Evolutionary conservation across 441 rosid genomes (phyloP), one percentile per base, ranked within the genome.

Genomic region (Aquilaria agallochum): DNA sequence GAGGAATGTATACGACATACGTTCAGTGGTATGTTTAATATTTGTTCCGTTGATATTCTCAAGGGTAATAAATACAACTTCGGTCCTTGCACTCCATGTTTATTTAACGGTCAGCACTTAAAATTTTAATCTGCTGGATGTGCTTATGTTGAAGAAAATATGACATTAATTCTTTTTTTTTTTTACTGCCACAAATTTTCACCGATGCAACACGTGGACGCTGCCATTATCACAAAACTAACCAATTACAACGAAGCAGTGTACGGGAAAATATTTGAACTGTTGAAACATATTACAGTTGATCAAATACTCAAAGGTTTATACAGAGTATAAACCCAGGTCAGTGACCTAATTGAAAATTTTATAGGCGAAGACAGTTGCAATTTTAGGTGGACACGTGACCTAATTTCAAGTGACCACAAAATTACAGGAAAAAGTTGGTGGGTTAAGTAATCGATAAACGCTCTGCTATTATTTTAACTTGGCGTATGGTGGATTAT

Each of bases 391-490:
- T 61, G 60, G 53, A 68, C 65, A 53, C 59, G 36, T 68, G 56
- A 69, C 75, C 71, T 70, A 69, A 68, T 61, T 59, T 2, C 3
- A 46, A 47, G 42, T 27, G 1, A 5, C n/a, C 58, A 9, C n/a
- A 31, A 63, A 14, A 9, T 6, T 54, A 58, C 53, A 63, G 61
- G 10, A 59, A 60, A 62, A 68, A 69, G 71, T 85, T 78, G 85
- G 78, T 85, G 76, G 76, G 82, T 85, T 84, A 76, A 85, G 92
- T 82, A 71, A 90, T 74, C 90, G 64, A 80, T 77, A 36, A 36
- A 8, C 42, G 7, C 6, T 8, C 42, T 36, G 52, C 68, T 63
- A 40, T 67, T 63, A 63, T 33, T 31, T 52, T 75, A 71, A 81
- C 87, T 80, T 88, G 80, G 67, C 80, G 87, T 84, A 73, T 56